These are phyloP conservation scores for Phytophthora capsici DNA, from an alignment of 352 stramenopile species.

Conservation along the genomic window DNA sequence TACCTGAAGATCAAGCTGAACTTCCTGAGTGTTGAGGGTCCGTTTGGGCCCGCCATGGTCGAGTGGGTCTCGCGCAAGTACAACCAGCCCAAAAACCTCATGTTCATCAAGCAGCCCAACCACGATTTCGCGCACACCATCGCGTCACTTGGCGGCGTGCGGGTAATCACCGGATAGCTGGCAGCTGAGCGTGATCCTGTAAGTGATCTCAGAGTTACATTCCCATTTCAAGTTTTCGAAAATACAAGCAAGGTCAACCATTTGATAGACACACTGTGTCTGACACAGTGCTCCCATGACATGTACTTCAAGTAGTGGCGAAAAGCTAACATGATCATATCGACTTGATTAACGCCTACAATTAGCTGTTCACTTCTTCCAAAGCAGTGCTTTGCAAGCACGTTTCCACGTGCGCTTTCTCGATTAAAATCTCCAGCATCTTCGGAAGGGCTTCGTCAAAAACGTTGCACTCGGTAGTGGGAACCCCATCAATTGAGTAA, in stretches of 20 bases:
- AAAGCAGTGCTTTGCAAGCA: too few species aligned
- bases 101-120: constrained; percentile 97
- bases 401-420: not conserved
- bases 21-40: constrained; percentile 88
- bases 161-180: constrained; percentile 90
- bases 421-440: not conserved
- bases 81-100: constrained; percentile 93
- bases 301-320: too few species aligned
- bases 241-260: not conserved
- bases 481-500: not conserved
- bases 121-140: constrained; percentile 94
- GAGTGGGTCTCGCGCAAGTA: constrained; percentile 93
- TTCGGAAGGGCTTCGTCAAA: not conserved
- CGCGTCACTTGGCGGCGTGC: constrained; percentile 89
- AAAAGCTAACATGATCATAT: too few species aligned
- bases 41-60: constrained; percentile 90
- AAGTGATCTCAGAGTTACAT: constrained; percentile 11
- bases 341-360: too few species aligned
- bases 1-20: constrained; percentile 96
- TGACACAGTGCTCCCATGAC: too few species aligned
- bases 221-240: constrained; percentile 11
- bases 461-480: not conserved
- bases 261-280: too few species aligned
- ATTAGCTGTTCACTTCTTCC: too few species aligned
- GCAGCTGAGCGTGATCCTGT: not conserved